Evolutionary conservation across 495 filamentous ascomycete species (phyloP).

Genomic region (Chaetomium cochliodes): DNA sequence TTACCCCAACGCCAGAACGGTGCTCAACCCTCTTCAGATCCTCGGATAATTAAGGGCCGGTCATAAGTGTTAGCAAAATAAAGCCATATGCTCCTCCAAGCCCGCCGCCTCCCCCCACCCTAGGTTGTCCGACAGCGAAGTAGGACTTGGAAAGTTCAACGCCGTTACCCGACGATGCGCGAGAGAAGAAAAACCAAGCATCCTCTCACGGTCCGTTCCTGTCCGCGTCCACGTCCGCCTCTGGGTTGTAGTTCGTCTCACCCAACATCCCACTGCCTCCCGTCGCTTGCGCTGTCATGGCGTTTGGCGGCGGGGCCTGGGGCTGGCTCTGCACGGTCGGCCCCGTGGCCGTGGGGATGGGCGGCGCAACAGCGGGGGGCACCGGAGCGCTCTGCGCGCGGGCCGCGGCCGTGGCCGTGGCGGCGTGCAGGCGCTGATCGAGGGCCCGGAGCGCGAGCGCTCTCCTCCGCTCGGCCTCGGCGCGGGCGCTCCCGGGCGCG

Average conservation of each 20-base stretch:
- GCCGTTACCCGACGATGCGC: neutral
- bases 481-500: slow-evolving; percentile 69
- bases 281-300: slow-evolving; percentile 38
- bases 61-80: neutral
- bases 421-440: slow-evolving; percentile 86
- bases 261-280: slow-evolving; percentile 52
- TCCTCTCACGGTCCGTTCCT: slow-evolving; percentile 23
- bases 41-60: slow-evolving; percentile 7
- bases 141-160: neutral
- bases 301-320: slow-evolving; percentile 47
- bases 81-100: neutral
- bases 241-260: slow-evolving; percentile 67
- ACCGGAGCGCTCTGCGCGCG: slow-evolving; percentile 42
- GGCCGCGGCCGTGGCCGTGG: slow-evolving; percentile 54
- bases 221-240: slow-evolving; percentile 57
- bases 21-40: slow-evolving; percentile 4
- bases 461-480: slow-evolving; percentile 87
- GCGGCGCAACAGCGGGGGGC: slow-evolving; percentile 40
- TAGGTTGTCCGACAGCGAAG: neutral
- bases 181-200: neutral
- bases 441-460: slow-evolving; percentile 86
- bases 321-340: slow-evolving; percentile 52
- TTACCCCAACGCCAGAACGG: slow-evolving; percentile 11
- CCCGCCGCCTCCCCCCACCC: neutral
- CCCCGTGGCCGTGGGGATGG: slow-evolving; percentile 42